These are phyloP conservation scores for Isoetes taiwanensis DNA, from an alignment of 75 land plant genomes.

Conservation along the genomic window DNA sequence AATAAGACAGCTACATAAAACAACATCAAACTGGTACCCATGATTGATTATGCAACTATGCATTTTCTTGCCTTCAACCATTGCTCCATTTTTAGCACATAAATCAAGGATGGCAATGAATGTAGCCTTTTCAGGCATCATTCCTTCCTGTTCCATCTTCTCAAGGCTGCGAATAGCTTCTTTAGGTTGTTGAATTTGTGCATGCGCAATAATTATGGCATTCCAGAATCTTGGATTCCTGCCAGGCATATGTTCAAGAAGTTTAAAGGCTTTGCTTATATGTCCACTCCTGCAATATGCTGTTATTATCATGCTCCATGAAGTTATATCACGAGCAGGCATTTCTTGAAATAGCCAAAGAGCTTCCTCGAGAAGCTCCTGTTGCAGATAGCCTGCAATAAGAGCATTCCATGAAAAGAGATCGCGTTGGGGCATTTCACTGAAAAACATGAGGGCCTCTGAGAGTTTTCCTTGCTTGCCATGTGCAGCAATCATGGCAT, in stretches of 20 bases:
- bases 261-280: background rate
- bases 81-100: background rate
- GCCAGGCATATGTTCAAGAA: background rate
- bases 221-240: background rate
- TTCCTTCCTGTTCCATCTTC: background rate
- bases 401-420: no score
- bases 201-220: background rate
- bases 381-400: no score
- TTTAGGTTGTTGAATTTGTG: background rate
- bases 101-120: background rate
- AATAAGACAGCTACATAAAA: background rate
- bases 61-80: background rate
- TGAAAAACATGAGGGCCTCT: background rate
- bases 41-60: background rate
- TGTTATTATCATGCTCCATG: constrained; percentile 2
- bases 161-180: background rate
- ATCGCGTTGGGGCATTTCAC: no score
- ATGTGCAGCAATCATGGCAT: constrained; percentile 15
- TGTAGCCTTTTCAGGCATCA: background rate
- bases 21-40: background rate
- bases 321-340: constrained; percentile 4
- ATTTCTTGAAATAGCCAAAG: no score
- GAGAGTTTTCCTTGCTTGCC: constrained; percentile 8
- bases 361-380: no score
- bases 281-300: constrained; percentile 8